Base-by-base conservation (phyloP, 2,329 filamentous ascomycete genomes). In the Alternaria brassicae region DNA sequence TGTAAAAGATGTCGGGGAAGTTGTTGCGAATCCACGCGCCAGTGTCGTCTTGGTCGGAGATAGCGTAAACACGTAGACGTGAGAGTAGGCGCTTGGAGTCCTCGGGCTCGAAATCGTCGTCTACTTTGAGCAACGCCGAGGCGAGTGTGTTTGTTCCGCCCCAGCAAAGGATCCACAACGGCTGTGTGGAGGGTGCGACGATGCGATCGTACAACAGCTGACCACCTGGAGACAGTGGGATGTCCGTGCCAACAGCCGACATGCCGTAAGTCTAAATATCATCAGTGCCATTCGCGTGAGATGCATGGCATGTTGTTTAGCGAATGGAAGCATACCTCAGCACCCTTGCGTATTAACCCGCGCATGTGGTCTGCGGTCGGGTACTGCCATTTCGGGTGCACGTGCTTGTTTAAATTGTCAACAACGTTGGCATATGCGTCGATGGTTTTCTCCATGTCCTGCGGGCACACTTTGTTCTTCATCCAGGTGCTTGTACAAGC, bases 1-100 rank as follows among this genome's bases (percentile, higher is more conserved):
- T 85, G 70, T 86, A 87, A 63, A 85, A 83, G 6, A 88, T 68
- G 25, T 84, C 80, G 0, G 86, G 84, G 59, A 82, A 87, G 3
- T 78, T 80, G 44, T 77, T 73, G 15, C 85, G 81, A 34, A 88
- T 83, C 85, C 85, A 88, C 0, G 80, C 72, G 0, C 84, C 85
- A 0, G 83, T 82, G 60, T 88, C 82, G 60, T 88, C 85, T 63
- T 88, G 85, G 62, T 88, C 86, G 6, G 84, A 86, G 54, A 88
- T 86, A 34, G 85, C 75, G 28, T 78, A 78, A 3, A 78, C 70
- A 3, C 75, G 71, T 3, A 78, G 40, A 10, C 74, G 70, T 2
- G 74, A 76, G 17, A 74, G 62, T 1, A 77, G 65, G 12, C 74
- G 72, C 25, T 67, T 67, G 5, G 74, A 70, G 53, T 77, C 74